These are phyloP conservation scores for Diaporthe sp. DNA, from an alignment of 2,329 filamentous ascomycete genomes.

Conservation along the genomic window DNA sequence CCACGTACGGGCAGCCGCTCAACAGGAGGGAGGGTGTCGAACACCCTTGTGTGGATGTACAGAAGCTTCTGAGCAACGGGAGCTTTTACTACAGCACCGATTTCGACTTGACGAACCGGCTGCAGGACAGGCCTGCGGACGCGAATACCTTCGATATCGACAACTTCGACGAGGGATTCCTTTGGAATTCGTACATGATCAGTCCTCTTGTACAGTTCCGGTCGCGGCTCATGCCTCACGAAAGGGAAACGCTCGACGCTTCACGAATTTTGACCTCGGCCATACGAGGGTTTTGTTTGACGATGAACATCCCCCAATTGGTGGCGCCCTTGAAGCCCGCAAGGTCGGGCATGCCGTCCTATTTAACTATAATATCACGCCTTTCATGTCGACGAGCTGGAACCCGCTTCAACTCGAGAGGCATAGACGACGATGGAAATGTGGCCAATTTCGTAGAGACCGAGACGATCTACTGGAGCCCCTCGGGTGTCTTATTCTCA, in stretches of 20 bases:
- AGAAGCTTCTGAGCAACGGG: constrained; percentile 91
- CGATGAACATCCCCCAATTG: constrained; percentile 84
- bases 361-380: constrained; percentile 89
- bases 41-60: constrained; percentile 90
- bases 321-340: constrained; percentile 77
- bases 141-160: constrained; percentile 88
- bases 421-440: constrained; percentile 97
- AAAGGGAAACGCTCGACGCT: constrained; percentile 83
- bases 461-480: constrained; percentile 91
- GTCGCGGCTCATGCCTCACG: constrained; percentile 79
- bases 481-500: constrained; percentile 84
- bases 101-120: constrained; percentile 93
- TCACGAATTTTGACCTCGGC: constrained; percentile 93
- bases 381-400: constrained; percentile 92
- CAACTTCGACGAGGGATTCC: constrained; percentile 89
- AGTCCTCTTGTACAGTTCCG: constrained; percentile 91
- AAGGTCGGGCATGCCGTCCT: constrained; percentile 81
- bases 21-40: constrained; percentile 81
- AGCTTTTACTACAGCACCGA: constrained; percentile 99
- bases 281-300: constrained; percentile 91
- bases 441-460: constrained; percentile 99
- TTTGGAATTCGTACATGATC: constrained; percentile 99
- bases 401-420: constrained; percentile 95
- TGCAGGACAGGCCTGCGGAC: constrained; percentile 87
- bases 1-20: constrained; percentile 62